Evolutionary conservation across 2,329 filamentous ascomycete genomes (phyloP).

Genomic region (Colletotrichum sansevieriae): DNA sequence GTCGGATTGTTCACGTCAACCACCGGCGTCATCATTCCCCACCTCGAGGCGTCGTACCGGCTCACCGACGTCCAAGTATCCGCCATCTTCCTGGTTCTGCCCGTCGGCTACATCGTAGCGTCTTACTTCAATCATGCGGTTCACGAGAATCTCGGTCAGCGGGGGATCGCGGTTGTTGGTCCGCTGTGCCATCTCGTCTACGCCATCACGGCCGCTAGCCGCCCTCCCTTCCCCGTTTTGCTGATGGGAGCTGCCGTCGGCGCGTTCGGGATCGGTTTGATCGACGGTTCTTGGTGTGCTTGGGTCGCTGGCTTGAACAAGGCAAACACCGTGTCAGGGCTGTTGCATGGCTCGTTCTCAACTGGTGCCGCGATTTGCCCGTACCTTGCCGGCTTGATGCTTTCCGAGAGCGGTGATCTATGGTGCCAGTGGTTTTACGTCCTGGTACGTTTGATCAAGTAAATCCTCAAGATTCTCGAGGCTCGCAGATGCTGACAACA

Average conservation of each 20-base stretch:
- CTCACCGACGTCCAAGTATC: conserved; percentile 59
- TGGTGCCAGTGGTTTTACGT: conserved; percentile 86
- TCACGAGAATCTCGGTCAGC: conserved; percentile 70
- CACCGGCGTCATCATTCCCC: conserved; percentile 47
- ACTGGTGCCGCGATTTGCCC: conserved; percentile 78
- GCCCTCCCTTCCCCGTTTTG: conserved; percentile 77
- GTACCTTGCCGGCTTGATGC: conserved; percentile 78
- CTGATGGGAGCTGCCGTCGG: conserved; percentile 72
- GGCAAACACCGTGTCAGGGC: conserved; percentile 70
- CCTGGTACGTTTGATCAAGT: conserved; percentile 63
- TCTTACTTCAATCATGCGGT: conserved; percentile 55
- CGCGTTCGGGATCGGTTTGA: conserved; percentile 54
- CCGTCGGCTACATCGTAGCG: conserved; percentile 58
- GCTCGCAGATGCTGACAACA: accelerated
- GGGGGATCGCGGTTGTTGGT: conserved; percentile 58
- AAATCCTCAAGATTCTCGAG: accelerated
- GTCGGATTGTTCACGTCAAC: conserved; percentile 47
- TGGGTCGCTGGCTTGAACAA: conserved; percentile 57
- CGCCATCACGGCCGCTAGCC: conserved; percentile 73
- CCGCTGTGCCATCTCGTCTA: conserved; percentile 60
- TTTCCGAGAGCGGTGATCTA: conserved; percentile 69
- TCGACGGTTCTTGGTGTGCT: conserved; percentile 60
- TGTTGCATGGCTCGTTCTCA: conserved; percentile 80
- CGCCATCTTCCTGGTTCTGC: conserved; percentile 57
- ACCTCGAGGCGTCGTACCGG: conserved; percentile 54